Evolutionary conservation across 148 eudicot species (phyloP), one percentile per base, ranked within the genome.

Genomic region (Rhododendron kiyosumense): DNA sequence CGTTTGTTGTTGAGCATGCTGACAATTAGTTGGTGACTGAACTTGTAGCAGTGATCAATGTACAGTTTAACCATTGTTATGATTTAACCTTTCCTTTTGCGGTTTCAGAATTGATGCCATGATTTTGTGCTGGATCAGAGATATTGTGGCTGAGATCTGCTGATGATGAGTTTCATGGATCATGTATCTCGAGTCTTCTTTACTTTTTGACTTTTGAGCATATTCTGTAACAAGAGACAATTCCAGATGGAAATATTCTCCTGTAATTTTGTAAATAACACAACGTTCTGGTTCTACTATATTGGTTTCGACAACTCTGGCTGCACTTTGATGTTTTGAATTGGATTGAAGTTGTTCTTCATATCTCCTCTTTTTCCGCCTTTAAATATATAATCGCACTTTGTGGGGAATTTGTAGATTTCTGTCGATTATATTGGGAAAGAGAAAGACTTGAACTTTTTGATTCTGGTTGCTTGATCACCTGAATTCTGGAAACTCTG

Each of bases 391-490:
- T 82, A 82, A 86, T 86, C 61, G 88, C 88, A 76, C 77, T 86
- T 86, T 76, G 77, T 82, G 75, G 85, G 88, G 82, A 83, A 86
- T 82, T 86, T 86, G 85, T 86, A 86, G 88, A 86, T 90, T 86
- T 84, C 88, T 86, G 80, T 86, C 88, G 88, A 88, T 88, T 91
- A 85, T 82, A 75, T 86, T 86, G 88, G 43, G 85, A 82, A 85
- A 79, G 85, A 86, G 81, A 45, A 83, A 86, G 85, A 43, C 88
- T 82, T 86, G 85, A 86, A 82, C 84, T 75, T 54, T 86, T 75
- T 86, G 85, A 82, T 85, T 86, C 85, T 84, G 91, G 90, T 88
- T 88, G 85, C 89, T 88, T 86, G 91, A 91, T 89, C 90, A 83
- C 61, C 91, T 86, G 90, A 87, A 90, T 67, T 59, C 46, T 83